Base-by-base conservation (phyloP, 305 asterid species). In the Fraxinus nigra region DNA sequence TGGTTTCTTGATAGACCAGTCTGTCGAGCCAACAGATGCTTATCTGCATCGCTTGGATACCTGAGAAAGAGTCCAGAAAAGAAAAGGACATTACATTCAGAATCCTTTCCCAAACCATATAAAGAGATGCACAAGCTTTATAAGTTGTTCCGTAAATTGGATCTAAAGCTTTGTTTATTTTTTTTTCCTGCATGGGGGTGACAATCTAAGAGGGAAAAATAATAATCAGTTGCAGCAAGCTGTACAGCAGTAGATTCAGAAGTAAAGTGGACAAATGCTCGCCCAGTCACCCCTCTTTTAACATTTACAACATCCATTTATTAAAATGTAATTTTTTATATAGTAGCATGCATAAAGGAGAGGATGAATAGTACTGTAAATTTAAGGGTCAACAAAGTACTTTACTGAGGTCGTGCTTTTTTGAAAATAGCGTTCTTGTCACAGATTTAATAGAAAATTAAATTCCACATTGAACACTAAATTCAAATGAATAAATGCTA, bases 31-130 rank as follows among this genome's bases (percentile, higher is more conserved):
- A 97, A 87, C 85, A 97, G 97, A 86, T 93, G 98, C 90, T 97
- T 97, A 94, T 97, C 98, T 75, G 99, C 99, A 86, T 97, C 99
- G 89, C 98, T 94, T 85, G 99, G 99, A 84, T 97, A 97, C 97
- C 99, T 97, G 97, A 91, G 92, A 91, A 85, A 88, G 79, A 89
- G 88, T 87, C 88, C 90, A 86, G 87, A 85, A 86, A 38, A 82
- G 89, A 90, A 85, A 90, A 86, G 74, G 90, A 94, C 92, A 85
- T 88, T 84, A 82, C 85, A 87, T 85, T 86, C 86, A 87, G 77
- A 79, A 40, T 82, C 35, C 54, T 85, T 88, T 77, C 90, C 90
- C 43, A 82, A 88, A 85, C 81, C 83, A 80, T 88, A 87, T 83
- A 87, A 88, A 87, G 86, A 79, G 89, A 86, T 84, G 81, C 79